Evolutionary conservation across 2,329 filamentous ascomycete genomes (phyloP).

Genomic region (Trichoderma polysporum): DNA sequence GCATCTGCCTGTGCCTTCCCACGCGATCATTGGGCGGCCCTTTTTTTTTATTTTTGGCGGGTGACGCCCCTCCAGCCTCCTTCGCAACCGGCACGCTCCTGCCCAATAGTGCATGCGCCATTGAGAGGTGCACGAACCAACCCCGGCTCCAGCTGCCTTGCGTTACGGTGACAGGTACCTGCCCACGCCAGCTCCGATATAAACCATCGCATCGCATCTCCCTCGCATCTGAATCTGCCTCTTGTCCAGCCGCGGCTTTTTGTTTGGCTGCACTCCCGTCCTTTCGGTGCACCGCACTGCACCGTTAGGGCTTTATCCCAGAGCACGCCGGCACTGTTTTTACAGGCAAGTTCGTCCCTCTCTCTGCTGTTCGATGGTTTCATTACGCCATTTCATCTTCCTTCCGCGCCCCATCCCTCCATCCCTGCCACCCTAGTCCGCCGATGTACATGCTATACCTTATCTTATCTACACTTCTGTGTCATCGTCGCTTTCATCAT

Average conservation of each 20-base stretch:
- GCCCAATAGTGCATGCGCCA: constrained; percentile 18
- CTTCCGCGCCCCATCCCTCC: background rate
- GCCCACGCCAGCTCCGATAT: background rate
- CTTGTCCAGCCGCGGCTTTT: background rate
- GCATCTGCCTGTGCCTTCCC: background rate
- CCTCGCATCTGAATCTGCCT: background rate
- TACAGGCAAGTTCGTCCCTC: constrained; percentile 3
- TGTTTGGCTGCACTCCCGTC: background rate
- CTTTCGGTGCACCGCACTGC: constrained; percentile 14
- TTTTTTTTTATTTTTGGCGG: background rate
- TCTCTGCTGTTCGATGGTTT: background rate
- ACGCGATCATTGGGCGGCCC: constrained; percentile 8
- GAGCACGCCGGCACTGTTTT: background rate
- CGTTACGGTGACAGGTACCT: background rate
- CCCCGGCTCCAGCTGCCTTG: background rate
- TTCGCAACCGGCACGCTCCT: background rate
- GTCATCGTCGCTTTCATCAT: background rate
- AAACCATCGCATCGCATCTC: constrained; percentile 3
- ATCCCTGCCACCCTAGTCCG: background rate
- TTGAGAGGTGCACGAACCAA: constrained; percentile 6
- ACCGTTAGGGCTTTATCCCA: background rate
- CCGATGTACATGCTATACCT: background rate
- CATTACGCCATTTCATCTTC: constrained; percentile 4
- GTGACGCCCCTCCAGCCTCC: constrained; percentile 1
- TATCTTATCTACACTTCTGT: constrained; percentile 9